Evolutionary conservation across 2,329 filamentous ascomycete genomes (phyloP), one percentile per base, ranked within the genome.

Genomic region (Cercospora canescens): DNA sequence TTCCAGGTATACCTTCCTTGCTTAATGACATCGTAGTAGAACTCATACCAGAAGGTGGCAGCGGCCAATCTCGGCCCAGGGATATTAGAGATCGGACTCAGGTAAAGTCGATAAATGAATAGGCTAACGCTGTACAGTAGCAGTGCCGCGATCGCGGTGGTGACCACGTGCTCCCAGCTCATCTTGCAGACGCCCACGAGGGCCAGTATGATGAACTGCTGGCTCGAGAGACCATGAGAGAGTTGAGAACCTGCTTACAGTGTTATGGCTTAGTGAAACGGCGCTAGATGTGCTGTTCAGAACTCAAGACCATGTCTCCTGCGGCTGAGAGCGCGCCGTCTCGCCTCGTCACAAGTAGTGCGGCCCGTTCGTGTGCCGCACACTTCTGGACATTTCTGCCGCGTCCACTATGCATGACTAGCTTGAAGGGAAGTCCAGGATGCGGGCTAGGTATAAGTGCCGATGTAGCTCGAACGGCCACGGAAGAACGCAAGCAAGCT

Each of bases 61-160:
- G 66, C 66, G 2, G 66, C 66, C 7, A 67, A 18, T 32, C 70
- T 74, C 3, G 77, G 76, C 3, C 77, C 77, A 7, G 76, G 77
- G 50, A 77, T 69, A 18, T 73, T 71, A n/a, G 76, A 72, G 12
- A 79, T 60, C 35, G 77, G 77, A 65, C 72, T 71, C 24, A 76
- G 70, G 64, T 69, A 76, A 3, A 79, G 67, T 41, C 76, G 71
- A 64, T 75, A 72, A 26, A 64, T 26, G 4, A 62, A 37, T 14
- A 67, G 60, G 24, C 52, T 57, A 16, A 64, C 9, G 28, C 35
- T 21, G 56, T 69, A 65, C 12, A 63, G 7, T 32, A 35, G 4
- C 26, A 21, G n/a, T 37, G 8, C 21, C 0, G 8, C 18, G 28
- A 52, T 32, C 9, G 54, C 6, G 9, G 48, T 2, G 26, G 18